Conservation (phyloP, 148 eudicot species). For the Oxyria digyna region DNA sequence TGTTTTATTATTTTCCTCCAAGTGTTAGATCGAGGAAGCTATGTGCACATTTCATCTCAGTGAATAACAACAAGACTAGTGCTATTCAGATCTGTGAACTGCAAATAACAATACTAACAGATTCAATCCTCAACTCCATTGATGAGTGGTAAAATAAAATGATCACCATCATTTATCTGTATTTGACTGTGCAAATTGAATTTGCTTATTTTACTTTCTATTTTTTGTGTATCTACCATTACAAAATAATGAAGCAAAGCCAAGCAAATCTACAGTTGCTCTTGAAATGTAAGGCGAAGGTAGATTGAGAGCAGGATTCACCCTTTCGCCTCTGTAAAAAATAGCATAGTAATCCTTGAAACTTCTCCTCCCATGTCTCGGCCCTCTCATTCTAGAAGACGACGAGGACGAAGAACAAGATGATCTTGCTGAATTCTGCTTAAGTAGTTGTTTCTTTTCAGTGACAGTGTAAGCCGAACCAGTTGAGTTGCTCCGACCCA, state of each 20-base stretch:
- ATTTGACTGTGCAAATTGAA: neutral
- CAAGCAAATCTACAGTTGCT: slow-evolving; percentile 54
- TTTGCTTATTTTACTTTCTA: slow-evolving; percentile 22
- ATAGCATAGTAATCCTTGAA: slow-evolving; percentile 25
- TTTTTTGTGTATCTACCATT: slow-evolving; percentile 46
- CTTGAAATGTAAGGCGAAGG: slow-evolving; percentile 39
- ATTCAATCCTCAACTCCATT: neutral
- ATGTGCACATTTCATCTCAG: neutral
- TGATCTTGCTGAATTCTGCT: neutral
- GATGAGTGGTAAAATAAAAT: neutral
- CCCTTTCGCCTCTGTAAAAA: slow-evolving; percentile 21
- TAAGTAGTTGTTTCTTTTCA: neutral
- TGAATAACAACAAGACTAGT: too few species aligned
- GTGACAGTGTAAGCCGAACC: neutral
- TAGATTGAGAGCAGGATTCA: slow-evolving; percentile 53
- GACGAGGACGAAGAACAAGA: neutral
- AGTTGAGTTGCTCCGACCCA: neutral
- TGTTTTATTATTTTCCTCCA: neutral
- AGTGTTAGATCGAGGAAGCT: neutral
- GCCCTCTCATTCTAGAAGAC: slow-evolving; percentile 17
- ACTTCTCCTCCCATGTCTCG: neutral
- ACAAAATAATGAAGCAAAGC: slow-evolving; percentile 64
- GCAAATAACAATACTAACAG: neutral
- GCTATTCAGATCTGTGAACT: neutral
- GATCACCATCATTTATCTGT: neutral